Conservation (phyloP, 768 basidiomycete species). For the Nidularia pulvinata region DNA sequence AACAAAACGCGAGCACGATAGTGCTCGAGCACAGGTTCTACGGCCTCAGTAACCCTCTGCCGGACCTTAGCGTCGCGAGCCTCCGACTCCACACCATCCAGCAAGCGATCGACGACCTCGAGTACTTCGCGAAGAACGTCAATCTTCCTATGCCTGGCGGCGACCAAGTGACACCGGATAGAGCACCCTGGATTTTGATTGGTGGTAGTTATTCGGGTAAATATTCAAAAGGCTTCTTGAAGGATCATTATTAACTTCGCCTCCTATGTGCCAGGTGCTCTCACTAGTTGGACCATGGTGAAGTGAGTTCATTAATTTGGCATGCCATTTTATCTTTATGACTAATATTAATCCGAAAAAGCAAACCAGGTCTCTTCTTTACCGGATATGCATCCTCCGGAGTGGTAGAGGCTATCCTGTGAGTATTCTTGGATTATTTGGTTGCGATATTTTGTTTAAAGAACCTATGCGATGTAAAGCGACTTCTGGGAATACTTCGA, state of each 20-base stretch:
- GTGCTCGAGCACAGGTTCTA: slow-evolving; percentile 77
- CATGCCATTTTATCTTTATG: not conserved
- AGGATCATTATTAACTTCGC: too few relatives aligned
- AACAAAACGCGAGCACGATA: slow-evolving; percentile 61
- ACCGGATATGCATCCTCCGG: slow-evolving; percentile 70
- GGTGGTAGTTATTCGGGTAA: slow-evolving; percentile 52
- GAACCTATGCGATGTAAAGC: slow-evolving; percentile 15
- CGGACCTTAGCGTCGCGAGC: slow-evolving; percentile 57
- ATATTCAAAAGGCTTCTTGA: not conserved
- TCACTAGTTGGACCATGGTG: slow-evolving; percentile 68
- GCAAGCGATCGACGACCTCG: slow-evolving; percentile 75
- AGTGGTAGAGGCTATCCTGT: slow-evolving; percentile 63
- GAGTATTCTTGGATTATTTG: slow-evolving; percentile 7
- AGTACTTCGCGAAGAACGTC: slow-evolving; percentile 67
- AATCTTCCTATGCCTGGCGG: slow-evolving; percentile 69
- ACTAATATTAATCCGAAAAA: slow-evolving; percentile 14
- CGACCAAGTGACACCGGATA: slow-evolving; percentile 54
- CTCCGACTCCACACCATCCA: slow-evolving; percentile 64
- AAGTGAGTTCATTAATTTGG: slow-evolving; percentile 37
- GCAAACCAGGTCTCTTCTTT: slow-evolving; percentile 61
- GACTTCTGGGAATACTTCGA: slow-evolving; percentile 77
- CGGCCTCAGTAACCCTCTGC: slow-evolving; percentile 70
- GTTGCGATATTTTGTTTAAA: not conserved
- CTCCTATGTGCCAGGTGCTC: slow-evolving; percentile 22
- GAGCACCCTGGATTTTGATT: slow-evolving; percentile 48